These are phyloP conservation scores for Cladosporium velox DNA, from an alignment of 2,329 filamentous ascomycete genomes.

Conservation along the genomic window DNA sequence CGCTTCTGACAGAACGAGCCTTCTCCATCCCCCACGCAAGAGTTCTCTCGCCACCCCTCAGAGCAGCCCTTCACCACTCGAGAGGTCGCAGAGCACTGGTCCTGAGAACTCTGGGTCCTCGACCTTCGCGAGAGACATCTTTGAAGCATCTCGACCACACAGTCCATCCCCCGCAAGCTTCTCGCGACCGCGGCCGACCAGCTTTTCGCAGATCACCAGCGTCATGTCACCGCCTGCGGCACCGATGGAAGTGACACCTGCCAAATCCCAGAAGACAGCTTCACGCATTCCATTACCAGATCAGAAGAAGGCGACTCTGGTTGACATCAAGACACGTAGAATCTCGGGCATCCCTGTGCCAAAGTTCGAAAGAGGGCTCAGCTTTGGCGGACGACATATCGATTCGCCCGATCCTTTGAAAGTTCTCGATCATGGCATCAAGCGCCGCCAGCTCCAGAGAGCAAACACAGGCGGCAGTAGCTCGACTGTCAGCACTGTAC, in stretches of 20 bases:
- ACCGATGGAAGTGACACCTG: not conserved
- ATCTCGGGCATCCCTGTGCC: slow-evolving; percentile 19
- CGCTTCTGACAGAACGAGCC: not conserved
- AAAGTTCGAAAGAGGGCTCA: slow-evolving; percentile 21
- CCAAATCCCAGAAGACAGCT: slow-evolving; percentile 26
- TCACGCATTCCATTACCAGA: slow-evolving; percentile 35
- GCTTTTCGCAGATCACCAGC: slow-evolving; percentile 6
- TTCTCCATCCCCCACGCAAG: slow-evolving; percentile 3
- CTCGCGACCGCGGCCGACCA: slow-evolving; percentile 28
- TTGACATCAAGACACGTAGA: slow-evolving; percentile 27
- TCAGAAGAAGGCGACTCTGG: slow-evolving; percentile 30
- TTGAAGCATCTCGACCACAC: slow-evolving; percentile 24
- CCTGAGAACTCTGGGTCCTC: not conserved
- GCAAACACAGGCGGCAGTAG: slow-evolving; percentile 24
- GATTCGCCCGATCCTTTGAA: slow-evolving; percentile 30
- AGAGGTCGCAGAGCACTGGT: slow-evolving; percentile 1
- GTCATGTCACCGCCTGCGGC: slow-evolving; percentile 13
- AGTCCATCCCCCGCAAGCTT: slow-evolving; percentile 33
- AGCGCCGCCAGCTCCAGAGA: slow-evolving; percentile 28
- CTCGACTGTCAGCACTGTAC: slow-evolving; percentile 22
- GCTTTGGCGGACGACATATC: slow-evolving; percentile 28
- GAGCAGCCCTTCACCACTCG: not conserved
- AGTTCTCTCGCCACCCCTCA: not conserved
- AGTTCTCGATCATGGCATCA: slow-evolving; percentile 32
- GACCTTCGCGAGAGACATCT: not conserved